phyloP scores from a whole-genome alignment of 2,329 filamentous ascomycete species.

The Stenocarpella maydis region DNA sequence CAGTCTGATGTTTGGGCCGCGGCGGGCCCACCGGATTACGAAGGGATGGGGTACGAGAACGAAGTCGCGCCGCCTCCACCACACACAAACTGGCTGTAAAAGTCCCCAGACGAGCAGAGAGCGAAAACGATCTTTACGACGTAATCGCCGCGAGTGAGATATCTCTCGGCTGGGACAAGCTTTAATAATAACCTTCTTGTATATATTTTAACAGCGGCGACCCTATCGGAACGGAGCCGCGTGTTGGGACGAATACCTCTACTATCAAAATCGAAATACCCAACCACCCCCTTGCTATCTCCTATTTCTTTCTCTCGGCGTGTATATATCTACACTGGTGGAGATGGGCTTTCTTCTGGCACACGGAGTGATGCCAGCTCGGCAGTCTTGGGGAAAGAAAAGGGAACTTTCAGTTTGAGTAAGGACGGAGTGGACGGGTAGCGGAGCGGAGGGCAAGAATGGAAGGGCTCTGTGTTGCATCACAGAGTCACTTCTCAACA shows the following conservation, averaged over 20 bases:
- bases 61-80: conserved; percentile 32
- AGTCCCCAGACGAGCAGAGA: background rate
- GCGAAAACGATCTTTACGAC: background rate
- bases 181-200: conserved; percentile 22
- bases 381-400: background rate
- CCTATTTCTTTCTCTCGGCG: background rate
- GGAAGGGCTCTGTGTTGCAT: background rate
- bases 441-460: background rate
- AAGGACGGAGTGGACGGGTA: background rate
- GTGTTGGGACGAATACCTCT: conserved; percentile 21
- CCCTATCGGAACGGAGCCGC: conserved; percentile 17
- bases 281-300: conserved; percentile 5
- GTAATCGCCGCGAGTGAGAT: background rate
- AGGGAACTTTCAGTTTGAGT: background rate
- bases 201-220: conserved; percentile 31
- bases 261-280: conserved; percentile 23
- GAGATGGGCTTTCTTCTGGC: background rate
- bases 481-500: background rate
- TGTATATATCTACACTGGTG: conserved; percentile 14
- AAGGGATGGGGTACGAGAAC: conserved; percentile 33
- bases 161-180: background rate
- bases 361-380: background rate
- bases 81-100: conserved; percentile 30
- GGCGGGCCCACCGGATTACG: conserved; percentile 28
- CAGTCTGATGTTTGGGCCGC: conserved; percentile 32